phyloP scores from a whole-genome alignment of 768 basidiomycete genomes.

The Mycena vitilis region DNA sequence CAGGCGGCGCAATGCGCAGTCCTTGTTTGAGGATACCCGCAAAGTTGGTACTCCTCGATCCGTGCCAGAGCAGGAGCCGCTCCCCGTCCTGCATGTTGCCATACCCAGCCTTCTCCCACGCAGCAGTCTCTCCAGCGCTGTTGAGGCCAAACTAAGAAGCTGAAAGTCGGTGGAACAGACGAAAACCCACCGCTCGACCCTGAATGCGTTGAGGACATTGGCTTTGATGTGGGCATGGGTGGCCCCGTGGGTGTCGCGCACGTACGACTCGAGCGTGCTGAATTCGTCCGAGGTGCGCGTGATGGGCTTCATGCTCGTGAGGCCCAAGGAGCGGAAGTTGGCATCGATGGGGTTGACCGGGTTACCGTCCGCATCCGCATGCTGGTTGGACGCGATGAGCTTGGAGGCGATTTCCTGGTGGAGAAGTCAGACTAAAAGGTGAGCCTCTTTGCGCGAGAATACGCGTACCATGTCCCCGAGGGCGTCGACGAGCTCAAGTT shows the following conservation, averaged over 20 bases:
- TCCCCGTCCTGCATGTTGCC: constrained; percentile 59
- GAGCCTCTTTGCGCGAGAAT: not conserved
- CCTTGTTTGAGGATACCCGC: constrained; percentile 74
- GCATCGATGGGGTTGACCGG: constrained; percentile 68
- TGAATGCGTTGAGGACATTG: constrained; percentile 60
- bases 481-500: constrained; percentile 73
- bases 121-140: constrained; percentile 44
- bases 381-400: constrained; percentile 55
- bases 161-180: not conserved
- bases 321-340: constrained; percentile 63
- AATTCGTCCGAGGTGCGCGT: constrained; percentile 56
- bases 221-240: constrained; percentile 62
- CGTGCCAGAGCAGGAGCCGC: constrained; percentile 71
- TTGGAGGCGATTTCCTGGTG: constrained; percentile 67
- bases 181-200: constrained; percentile 63
- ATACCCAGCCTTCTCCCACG: constrained; percentile 60
- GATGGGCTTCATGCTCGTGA: constrained; percentile 65
- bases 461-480: constrained; percentile 69
- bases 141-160: not conserved
- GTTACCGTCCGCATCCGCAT: constrained; percentile 56
- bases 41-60: constrained; percentile 72
- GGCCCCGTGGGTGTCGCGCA: constrained; percentile 64
- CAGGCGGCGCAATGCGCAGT: constrained; percentile 72
- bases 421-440: not conserved
- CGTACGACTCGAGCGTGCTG: constrained; percentile 58